These are phyloP conservation scores for Vachellia pachyceras DNA, from an alignment of 306 rosid genomes.

Conservation along the genomic window DNA sequence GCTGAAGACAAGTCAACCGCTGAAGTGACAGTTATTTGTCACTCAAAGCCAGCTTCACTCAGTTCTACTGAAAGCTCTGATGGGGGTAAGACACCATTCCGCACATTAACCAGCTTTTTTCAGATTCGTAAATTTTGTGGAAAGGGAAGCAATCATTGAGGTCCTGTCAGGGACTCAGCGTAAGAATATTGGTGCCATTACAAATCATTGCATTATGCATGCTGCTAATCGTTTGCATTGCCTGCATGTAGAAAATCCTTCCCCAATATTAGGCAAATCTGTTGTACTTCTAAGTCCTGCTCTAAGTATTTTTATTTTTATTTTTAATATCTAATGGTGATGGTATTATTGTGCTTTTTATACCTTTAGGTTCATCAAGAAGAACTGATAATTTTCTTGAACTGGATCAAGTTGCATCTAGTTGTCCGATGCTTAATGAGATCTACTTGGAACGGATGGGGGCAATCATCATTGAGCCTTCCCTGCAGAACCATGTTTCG, in stretches of 20 bases:
- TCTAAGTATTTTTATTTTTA: not conserved
- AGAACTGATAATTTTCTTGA: constrained; percentile 80
- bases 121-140: constrained; percentile 17
- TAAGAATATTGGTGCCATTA: constrained; percentile 20
- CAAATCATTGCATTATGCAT: constrained; percentile 22
- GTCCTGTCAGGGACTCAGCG: not conserved
- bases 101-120: not conserved
- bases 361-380: constrained; percentile 79
- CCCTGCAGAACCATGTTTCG: constrained; percentile 42
- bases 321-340: constrained; percentile 23
- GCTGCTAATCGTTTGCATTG: not conserved
- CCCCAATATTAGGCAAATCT: constrained; percentile 6
- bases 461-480: constrained; percentile 45
- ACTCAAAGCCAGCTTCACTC: constrained; percentile 90
- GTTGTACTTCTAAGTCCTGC: not conserved
- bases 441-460: constrained; percentile 61
- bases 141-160: constrained; percentile 20
- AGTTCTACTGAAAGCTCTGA: constrained; percentile 95
- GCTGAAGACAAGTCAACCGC: constrained; percentile 65
- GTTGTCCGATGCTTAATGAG: constrained; percentile 55
- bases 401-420: constrained; percentile 67
- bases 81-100: constrained; percentile 60
- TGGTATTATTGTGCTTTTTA: constrained; percentile 24
- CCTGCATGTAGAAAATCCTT: not conserved
- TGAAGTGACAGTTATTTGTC: constrained; percentile 79